Evolutionary conservation across 371 early-diverging fungal species (phyloP).

Genomic region (Choanephora cucurbitarum): DNA sequence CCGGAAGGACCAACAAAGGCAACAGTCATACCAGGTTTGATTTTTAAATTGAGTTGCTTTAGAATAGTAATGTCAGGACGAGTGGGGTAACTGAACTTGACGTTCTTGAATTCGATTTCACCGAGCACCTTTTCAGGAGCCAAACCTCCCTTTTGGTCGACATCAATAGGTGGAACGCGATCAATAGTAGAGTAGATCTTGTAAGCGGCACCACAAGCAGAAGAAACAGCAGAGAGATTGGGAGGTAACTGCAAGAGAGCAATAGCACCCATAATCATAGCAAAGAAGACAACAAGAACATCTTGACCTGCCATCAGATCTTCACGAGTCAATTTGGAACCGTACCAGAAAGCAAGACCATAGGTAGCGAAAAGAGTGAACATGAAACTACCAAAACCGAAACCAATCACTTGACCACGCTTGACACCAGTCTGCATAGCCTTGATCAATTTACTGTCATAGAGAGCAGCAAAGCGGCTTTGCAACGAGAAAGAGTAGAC

Average conservation of each 20-base stretch:
- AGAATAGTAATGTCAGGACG: constrained; percentile 75
- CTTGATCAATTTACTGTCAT: constrained; percentile 52
- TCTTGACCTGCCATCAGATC: constrained; percentile 46
- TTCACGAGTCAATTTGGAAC: constrained; percentile 56
- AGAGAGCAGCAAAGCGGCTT: constrained; percentile 65
- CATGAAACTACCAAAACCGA: constrained; percentile 65
- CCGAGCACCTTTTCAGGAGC: constrained; percentile 55
- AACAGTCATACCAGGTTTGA: constrained; percentile 75
- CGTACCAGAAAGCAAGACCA: constrained; percentile 83
- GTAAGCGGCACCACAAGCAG: constrained; percentile 68
- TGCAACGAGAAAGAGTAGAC: constrained; percentile 85
- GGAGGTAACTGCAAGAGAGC: constrained; percentile 56
- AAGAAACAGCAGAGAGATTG: constrained; percentile 59
- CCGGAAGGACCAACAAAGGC: constrained; percentile 86
- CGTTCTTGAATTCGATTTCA: constrained; percentile 69
- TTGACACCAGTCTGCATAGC: constrained; percentile 61
- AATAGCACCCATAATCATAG: constrained; percentile 68
- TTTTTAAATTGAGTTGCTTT: constrained; percentile 56
- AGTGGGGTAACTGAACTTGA: constrained; percentile 77
- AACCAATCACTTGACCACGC: constrained; percentile 54
- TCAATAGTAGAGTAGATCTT: constrained; percentile 79
- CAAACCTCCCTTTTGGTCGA: constrained; percentile 53
- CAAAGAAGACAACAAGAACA: constrained; percentile 71
- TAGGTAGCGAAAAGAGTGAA: constrained; percentile 68
- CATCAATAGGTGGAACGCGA: constrained; percentile 69